Base-by-base conservation (phyloP, 352 stramenopile species). In the Peronospora tabacina region DNA sequence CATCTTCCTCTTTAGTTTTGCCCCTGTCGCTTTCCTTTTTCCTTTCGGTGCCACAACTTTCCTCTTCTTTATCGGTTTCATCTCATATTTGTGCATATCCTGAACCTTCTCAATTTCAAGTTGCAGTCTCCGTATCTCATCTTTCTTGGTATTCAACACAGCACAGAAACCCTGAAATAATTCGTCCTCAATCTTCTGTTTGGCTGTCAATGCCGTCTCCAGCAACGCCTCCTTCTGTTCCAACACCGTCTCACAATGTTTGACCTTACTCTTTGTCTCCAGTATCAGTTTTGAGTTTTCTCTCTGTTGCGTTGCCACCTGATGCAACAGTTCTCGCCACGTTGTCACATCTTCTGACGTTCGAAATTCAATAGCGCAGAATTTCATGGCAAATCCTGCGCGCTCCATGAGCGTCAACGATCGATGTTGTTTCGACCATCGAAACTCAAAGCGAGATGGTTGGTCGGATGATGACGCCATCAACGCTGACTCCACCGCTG, bases 141-240 rank as follows among this genome's bases (percentile, higher is more conserved):
- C 68, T 49, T 85, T 85, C 61, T 85, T 82, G 13, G 66, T 59
- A 29, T 82, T 82, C 39, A 85, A 39, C 26, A 82, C 68, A 3
- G 58, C 58, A 17, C 68, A 80, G 35, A 80, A 85, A 7, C 68
- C 68, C 5, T 47, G 33, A 15, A 82, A 63, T 11, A 82, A 41
- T 35, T 61, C 19, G 28, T 85, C 55, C 34, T 85, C 68, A 5
- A 59, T 33, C 16, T 48, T 48, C 40, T 85, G 73, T 51, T 82
- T 82, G 16, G 61, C 59, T 5, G 19, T 15, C 32, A 85, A 15
- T 22, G 68, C 66, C 7, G 43, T 52, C 20, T 79, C 70, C 44
- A 85, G 55, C 20, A 80, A 19, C 12, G 24, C 33, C 36, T 85
- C 73, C 46, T 85, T 85, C 37, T 60, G 61, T 15, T 39, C 40